These are phyloP conservation scores for Keithomyces neogunnii DNA, from an alignment of 2,329 filamentous ascomycete genomes.

Conservation along the genomic window DNA sequence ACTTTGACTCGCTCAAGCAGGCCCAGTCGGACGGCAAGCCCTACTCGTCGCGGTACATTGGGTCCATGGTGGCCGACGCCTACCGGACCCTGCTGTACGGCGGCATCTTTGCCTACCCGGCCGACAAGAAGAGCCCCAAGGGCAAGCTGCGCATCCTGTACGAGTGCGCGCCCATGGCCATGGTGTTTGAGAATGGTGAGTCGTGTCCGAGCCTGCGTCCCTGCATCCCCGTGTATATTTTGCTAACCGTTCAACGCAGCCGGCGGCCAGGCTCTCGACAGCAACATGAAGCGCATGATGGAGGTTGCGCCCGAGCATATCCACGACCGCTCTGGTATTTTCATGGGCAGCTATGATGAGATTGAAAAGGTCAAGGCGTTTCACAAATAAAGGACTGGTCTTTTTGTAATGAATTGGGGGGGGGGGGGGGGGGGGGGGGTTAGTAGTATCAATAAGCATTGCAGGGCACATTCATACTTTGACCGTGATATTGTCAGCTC, in stretches of 20 bases:
- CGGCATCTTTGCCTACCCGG: constrained; percentile 94
- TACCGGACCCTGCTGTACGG: constrained; percentile 94
- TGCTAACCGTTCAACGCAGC: constrained; percentile 42
- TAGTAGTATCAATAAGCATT: too few relatives aligned
- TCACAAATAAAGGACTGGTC: constrained; percentile 41
- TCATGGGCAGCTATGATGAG: constrained; percentile 90
- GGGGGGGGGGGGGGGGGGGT: neutral
- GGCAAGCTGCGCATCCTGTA: constrained; percentile 96
- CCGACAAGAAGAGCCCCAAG: constrained; percentile 97
- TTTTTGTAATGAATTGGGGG: neutral
- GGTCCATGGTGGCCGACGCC: constrained; percentile 96
- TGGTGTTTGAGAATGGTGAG: constrained; percentile 96
- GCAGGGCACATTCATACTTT: too few relatives aligned
- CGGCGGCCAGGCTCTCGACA: constrained; percentile 86
- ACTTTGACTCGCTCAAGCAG: constrained; percentile 83
- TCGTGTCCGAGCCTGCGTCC: constrained; percentile 11
- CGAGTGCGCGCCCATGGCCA: constrained; percentile 94
- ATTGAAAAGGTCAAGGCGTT: constrained; percentile 88
- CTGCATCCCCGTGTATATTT: neutral
- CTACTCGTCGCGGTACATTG: constrained; percentile 92
- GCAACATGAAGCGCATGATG: constrained; percentile 84
- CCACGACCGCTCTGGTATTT: constrained; percentile 92
- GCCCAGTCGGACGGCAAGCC: constrained; percentile 71
- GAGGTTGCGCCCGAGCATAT: constrained; percentile 85
- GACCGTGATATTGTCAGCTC: too few relatives aligned